Percentiles rank a stretch among this genome's conserved stretches.
These are phyloP conservation scores for Delonix regia DNA, from an alignment of 306 rosid genomes.

Conservation along the genomic window DNA sequence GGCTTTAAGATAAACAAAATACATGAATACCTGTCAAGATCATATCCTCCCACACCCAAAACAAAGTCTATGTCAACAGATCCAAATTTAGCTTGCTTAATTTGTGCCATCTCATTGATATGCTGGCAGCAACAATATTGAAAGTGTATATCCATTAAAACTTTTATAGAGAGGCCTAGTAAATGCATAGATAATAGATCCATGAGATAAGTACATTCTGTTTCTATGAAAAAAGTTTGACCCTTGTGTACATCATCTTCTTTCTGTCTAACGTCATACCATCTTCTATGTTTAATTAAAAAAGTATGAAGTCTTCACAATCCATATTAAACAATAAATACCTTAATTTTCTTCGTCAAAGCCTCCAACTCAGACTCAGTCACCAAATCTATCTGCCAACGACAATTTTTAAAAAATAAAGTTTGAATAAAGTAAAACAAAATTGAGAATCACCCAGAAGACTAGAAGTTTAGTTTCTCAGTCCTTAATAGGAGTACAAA, in stretches of 20 bases:
- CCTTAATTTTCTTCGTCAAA: slow-evolving; percentile 73
- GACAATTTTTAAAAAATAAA: slow-evolving; percentile 29
- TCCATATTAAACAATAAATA: slow-evolving; percentile 34
- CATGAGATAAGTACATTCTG: neutral
- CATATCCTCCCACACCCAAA: slow-evolving; percentile 95
- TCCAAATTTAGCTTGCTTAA: slow-evolving; percentile 81
- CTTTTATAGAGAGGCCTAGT: slow-evolving; percentile 10
- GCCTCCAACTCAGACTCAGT: slow-evolving; percentile 63
- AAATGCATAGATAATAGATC: slow-evolving; percentile 22
- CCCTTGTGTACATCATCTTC: neutral
- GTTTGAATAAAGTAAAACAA: slow-evolving; percentile 7
- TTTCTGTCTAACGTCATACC: neutral
- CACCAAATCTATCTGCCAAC: slow-evolving; percentile 84
- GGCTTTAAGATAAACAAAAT: slow-evolving; percentile 4
- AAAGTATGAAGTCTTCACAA: neutral
- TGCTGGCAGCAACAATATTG: slow-evolving; percentile 54
- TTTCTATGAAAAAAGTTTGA: slow-evolving; percentile 24
- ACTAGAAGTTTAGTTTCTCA: neutral
- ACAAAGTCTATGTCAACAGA: slow-evolving; percentile 88
- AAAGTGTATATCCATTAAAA: slow-evolving; percentile 21
- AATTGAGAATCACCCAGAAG: neutral
- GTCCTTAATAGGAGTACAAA: neutral
- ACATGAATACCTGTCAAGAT: slow-evolving; percentile 72
- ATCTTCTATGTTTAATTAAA: slow-evolving; percentile 22
- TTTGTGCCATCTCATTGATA: slow-evolving; percentile 89